Base-by-base conservation (phyloP, 768 basidiomycete species). In the Leccinum subtestaceum region DNA sequence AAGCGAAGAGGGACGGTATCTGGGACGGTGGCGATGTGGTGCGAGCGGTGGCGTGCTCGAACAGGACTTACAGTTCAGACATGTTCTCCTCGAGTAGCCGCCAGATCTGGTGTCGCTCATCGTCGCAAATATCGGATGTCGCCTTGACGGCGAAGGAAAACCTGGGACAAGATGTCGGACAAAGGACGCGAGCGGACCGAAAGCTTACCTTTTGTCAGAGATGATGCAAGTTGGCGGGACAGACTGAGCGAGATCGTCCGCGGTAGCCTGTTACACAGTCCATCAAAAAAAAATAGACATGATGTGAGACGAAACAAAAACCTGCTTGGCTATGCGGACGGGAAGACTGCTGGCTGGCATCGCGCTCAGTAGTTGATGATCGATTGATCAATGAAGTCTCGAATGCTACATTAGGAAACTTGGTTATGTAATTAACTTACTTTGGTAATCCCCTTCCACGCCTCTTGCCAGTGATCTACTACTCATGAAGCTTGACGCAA, bases 401-500 rank as follows among this genome's bases (percentile, higher is more conserved):
- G 17, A n/a, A 43, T 19, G 11, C 45, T 21, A n/a, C 43, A n/a
- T 21, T 46, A 46, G 45, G 19, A 19, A 31, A 12, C 6, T n/a
- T 40, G 38, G 10, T 45, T 17, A 46, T 40, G 12, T 31, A n/a
- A 51, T 15, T 58, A 11, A 55, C 55, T 50, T 25, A 43, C 45
- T 59, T 60, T 53, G 53, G 62, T 36, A 56, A 40, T 21, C 31
- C 2, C n/a, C 3, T 57, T 49, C 54, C 57, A 58, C 59, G 53
- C 51, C 8, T 36, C 48, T 40, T 52, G 25, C 25, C 25, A 25
- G 25, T 25, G 56, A 48, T 31, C 32, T 25, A 19, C 21, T 17
- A 48, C 47, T 31, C 53, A 97, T 97, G 95, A 95, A 92, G 78
- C 81, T 98, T 53, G 94, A 97, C 72, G 93, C 91, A 21, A 94